A percentile compares a stretch with the other conserved stretches of the same genome.
Conservation (phyloP, 768 basidiomycete genomes). For the Dendrothele bispora region DNA sequence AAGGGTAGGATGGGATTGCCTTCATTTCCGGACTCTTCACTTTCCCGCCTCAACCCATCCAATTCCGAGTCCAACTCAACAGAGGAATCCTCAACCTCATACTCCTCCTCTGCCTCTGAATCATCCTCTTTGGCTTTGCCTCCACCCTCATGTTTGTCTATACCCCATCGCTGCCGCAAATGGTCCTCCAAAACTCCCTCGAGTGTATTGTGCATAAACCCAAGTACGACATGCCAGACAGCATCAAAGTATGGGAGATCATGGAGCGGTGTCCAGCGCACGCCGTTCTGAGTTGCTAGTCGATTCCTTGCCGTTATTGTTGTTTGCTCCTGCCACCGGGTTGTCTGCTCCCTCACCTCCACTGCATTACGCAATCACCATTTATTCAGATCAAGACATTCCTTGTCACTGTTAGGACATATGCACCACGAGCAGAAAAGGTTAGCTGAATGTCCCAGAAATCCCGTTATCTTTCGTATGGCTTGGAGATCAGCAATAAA, state of each 20-base stretch:
- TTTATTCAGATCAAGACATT: constrained; percentile 9
- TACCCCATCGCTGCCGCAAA: constrained; percentile 14
- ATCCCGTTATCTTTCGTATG: constrained; percentile 15
- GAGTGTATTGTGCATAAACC: constrained; percentile 19
- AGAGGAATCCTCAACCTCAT: no score
- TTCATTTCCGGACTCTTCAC: no score
- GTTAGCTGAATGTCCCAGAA: constrained; percentile 8
- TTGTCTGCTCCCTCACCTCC: constrained; percentile 12
- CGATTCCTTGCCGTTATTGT: constrained; percentile 5
- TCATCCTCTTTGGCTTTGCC: background rate
- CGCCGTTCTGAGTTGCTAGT: constrained; percentile 9
- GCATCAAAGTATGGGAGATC: constrained; percentile 18
- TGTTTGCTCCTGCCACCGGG: constrained; percentile 11
- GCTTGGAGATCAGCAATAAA: constrained; percentile 17
- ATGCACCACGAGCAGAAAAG: constrained; percentile 21
- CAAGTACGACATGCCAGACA: constrained; percentile 13
- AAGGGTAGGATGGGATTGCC: background rate
- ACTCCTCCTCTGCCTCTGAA: constrained; percentile 4
- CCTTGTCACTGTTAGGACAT: constrained; percentile 5
- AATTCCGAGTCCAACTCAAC: no score
- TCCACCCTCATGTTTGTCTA: constrained; percentile 7
- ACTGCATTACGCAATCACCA: constrained; percentile 13
- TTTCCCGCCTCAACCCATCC: no score
- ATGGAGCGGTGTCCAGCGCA: constrained; percentile 16
- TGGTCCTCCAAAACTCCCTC: constrained; percentile 16